phyloP scores from a whole-genome alignment of 140 eudicot species.

The Stevia rebaudiana region DNA sequence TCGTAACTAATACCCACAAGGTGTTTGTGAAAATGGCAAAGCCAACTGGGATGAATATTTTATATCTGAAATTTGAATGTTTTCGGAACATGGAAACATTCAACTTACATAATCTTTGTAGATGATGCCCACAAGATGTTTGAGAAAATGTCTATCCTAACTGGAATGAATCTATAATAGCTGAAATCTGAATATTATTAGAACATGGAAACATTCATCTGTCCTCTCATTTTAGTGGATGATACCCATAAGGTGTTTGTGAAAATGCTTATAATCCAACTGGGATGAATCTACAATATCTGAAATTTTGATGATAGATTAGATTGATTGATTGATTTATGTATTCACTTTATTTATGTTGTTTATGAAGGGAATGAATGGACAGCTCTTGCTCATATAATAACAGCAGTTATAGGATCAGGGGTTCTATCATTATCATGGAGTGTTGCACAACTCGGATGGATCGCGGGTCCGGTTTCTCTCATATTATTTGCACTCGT shows the following conservation, averaged over 20 bases:
- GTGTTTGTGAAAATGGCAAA: too few relatives aligned
- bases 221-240: not conserved
- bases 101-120: not conserved
- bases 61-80: too few relatives aligned
- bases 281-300: not conserved
- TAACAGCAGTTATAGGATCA: slow-evolving; percentile 79
- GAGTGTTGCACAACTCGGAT: slow-evolving; percentile 85
- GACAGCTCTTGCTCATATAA: slow-evolving; percentile 78
- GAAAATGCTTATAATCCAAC: not conserved
- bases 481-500: slow-evolving; percentile 53
- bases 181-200: not conserved
- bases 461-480: slow-evolving; percentile 66
- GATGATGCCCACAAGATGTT: slow-evolving; percentile 12
- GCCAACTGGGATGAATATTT: too few relatives aligned
- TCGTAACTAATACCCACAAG: too few relatives aligned
- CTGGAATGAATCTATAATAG: too few relatives aligned
- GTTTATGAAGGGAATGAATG: slow-evolving; percentile 49
- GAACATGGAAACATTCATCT: not conserved
- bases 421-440: slow-evolving; percentile 80
- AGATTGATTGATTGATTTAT: not conserved
- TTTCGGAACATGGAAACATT: not conserved
- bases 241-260: slow-evolving; percentile 19
- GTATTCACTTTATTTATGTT: not conserved
- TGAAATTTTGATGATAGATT: not conserved
- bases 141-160: too few relatives aligned